Evolutionary conservation across 495 filamentous ascomycete species (phyloP).

Genomic region (Thermothielavioides terrestris): DNA sequence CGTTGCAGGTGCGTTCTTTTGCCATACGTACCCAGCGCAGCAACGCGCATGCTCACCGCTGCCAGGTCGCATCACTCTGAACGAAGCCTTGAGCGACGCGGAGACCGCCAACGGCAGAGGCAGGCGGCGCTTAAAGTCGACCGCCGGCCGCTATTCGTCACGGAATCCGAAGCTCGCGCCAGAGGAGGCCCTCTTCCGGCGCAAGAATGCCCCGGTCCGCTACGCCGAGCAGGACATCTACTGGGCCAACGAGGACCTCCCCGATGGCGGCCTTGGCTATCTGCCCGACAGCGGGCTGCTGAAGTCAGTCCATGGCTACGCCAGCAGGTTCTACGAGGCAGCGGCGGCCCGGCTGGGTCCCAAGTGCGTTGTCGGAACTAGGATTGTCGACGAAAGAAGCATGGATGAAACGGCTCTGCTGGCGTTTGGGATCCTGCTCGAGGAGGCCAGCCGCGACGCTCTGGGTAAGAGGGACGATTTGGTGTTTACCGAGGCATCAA

Average conservation of each 20-base stretch:
- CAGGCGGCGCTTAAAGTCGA: constrained; percentile 29
- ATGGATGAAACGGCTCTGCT: constrained; percentile 83
- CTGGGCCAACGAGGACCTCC: constrained; percentile 42
- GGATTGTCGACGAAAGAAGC: constrained; percentile 46
- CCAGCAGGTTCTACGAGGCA: constrained; percentile 60
- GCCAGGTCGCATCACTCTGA: constrained; percentile 40
- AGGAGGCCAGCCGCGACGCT: constrained; percentile 57
- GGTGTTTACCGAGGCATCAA: constrained; percentile 60
- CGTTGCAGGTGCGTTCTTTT: constrained; percentile 53
- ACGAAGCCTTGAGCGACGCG: constrained; percentile 11
- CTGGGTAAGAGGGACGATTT: constrained; percentile 67
- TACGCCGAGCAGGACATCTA: constrained; percentile 68
- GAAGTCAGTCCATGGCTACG: constrained; percentile 67
- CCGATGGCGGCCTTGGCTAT: constrained; percentile 24
- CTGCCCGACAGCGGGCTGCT: constrained; percentile 68
- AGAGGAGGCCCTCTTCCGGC: constrained; percentile 67
- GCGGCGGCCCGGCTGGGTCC: constrained; percentile 24
- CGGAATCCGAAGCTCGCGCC: constrained; percentile 47
- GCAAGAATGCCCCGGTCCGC: constrained; percentile 49
- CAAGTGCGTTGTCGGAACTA: constrained; percentile 1
- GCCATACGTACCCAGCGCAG: background rate
- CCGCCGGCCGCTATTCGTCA: constrained; percentile 46
- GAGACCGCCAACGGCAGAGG: constrained; percentile 32
- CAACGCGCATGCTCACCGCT: constrained; percentile 3
- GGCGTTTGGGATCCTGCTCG: constrained; percentile 70